Base-by-base conservation (phyloP, 345 rosid species). In the Adansonia digitata region DNA sequence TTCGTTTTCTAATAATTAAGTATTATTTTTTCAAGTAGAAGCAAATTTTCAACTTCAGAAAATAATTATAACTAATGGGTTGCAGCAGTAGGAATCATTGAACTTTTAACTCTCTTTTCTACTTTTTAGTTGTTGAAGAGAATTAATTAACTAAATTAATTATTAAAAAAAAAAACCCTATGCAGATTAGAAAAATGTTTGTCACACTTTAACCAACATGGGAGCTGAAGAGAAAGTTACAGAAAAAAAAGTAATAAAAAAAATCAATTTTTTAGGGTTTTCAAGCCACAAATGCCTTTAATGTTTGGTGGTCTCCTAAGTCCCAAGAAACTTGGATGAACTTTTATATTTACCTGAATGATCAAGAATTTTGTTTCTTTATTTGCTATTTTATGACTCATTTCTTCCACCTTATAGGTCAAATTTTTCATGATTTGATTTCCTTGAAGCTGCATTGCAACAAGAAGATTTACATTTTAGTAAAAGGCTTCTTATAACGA, bases 201-300 rank as follows among this genome's bases (percentile, higher is more conserved):
- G 68, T 45, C n/a, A 56, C 7, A 20, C 73, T 68, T 75, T 75
- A 57, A 76, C 49, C 60, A 57, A 69, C 74, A 14, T 6, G 3
- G 46, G 8, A n/a, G 5, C 5, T 29, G 15, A 35, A 55, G 24
- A 12, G 46, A 35, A 31, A 17, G 45, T 34, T 37, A 17, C 31
- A 31, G 11, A 43, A 43, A 13, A 43, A 43, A 43, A 20, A 11
- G 69, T 64, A 39, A 17, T 64, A 35, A 9, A 34, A 24, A 39
- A 2, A 34, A n/a, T 46, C 39, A 5, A 48, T n/a, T 67, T 8
- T 35, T 63, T n/a, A n/a, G 14, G 66, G 65, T 3, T 40, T 75
- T 37, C 40, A 40, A 34, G 15, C 37, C 68, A 57, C 7, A 1
- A 26, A 14, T 63, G 48, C 61, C 20, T 9, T 37, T 8, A n/a